phyloP scores from a whole-genome alignment of 352 stramenopile species.

The Plasmopara viticola region DNA sequence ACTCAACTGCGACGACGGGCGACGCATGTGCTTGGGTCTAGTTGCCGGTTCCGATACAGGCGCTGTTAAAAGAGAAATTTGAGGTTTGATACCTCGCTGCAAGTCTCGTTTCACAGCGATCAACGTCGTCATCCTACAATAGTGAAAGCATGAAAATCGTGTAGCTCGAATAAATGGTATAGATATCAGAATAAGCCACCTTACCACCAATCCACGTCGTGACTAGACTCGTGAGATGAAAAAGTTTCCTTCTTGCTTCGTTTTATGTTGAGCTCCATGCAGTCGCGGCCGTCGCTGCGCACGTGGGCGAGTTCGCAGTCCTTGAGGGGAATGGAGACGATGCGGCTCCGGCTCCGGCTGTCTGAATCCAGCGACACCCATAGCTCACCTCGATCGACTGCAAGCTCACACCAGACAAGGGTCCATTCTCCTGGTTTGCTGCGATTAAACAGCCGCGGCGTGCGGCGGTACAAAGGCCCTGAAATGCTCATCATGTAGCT shows the following conservation, averaged over 20 bases:
- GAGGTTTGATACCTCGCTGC: constrained; percentile 49
- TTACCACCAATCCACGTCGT: constrained; percentile 86
- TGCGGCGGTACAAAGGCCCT: constrained; percentile 63
- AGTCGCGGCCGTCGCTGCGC: constrained; percentile 74
- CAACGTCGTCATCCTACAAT: constrained; percentile 69
- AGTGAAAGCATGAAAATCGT: constrained; percentile 1
- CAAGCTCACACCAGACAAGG: constrained; percentile 72
- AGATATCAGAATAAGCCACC: background rate
- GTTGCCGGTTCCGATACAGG: constrained; percentile 30
- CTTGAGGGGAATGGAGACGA: constrained; percentile 48
- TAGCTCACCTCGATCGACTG: constrained; percentile 54
- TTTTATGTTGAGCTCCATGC: constrained; percentile 64
- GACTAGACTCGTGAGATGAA: constrained; percentile 75
- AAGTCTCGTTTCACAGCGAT: constrained; percentile 74
- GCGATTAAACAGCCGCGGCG: constrained; percentile 60
- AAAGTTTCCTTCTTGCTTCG: constrained; percentile 79
- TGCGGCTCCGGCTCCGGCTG: constrained; percentile 41
- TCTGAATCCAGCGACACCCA: constrained; percentile 57
- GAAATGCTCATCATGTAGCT: constrained; percentile 46
- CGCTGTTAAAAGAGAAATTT: constrained; percentile 58
- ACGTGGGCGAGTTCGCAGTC: constrained; percentile 77
- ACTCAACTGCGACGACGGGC: constrained; percentile 29
- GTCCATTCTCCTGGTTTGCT: constrained; percentile 74
- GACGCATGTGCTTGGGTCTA: constrained; percentile 22
- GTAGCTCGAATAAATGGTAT: background rate